Evolutionary conservation across 768 basidiomycete genomes (phyloP).

Genomic region (Dioszegia hungarica): DNA sequence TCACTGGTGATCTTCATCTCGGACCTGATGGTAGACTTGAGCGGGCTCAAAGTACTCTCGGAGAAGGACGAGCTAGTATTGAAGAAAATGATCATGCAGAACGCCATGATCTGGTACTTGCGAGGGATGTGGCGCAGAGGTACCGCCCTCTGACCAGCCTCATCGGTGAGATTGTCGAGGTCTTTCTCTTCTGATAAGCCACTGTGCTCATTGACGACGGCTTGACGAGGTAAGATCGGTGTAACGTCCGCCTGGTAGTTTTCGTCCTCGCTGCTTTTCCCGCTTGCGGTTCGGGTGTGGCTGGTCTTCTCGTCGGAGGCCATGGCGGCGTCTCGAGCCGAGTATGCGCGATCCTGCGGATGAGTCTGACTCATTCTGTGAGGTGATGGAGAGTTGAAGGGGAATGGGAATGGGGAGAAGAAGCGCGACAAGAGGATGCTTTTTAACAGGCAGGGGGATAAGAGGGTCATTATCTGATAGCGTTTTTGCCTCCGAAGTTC

Average conservation of each 20-base stretch:
- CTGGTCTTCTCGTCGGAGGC: neutral
- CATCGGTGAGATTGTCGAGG: neutral
- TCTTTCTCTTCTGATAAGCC: neutral
- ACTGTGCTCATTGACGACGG: neutral
- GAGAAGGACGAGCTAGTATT: slow-evolving; percentile 19
- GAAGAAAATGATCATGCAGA: slow-evolving; percentile 32
- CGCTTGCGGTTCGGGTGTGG: neutral
- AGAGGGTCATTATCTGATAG: no score
- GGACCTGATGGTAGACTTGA: slow-evolving; percentile 21
- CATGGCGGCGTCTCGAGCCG: neutral
- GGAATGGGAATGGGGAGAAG: no score
- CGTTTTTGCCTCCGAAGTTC: no score
- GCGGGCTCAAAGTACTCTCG: slow-evolving; percentile 12
- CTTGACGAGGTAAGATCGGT: neutral
- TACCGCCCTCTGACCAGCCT: neutral
- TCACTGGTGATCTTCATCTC: slow-evolving; percentile 24
- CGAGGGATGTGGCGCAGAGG: slow-evolving; percentile 11
- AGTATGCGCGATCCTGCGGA: no score
- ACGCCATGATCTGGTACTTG: slow-evolving; percentile 16
- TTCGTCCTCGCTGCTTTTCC: neutral
- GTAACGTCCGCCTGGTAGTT: neutral
- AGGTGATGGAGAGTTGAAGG: no score
- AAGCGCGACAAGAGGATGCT: no score
- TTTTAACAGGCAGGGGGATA: no score
- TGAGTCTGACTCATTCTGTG: no score